phyloP scores from a whole-genome alignment of 2,329 filamentous ascomycete species.

The Lachnellula subtilissima region DNA sequence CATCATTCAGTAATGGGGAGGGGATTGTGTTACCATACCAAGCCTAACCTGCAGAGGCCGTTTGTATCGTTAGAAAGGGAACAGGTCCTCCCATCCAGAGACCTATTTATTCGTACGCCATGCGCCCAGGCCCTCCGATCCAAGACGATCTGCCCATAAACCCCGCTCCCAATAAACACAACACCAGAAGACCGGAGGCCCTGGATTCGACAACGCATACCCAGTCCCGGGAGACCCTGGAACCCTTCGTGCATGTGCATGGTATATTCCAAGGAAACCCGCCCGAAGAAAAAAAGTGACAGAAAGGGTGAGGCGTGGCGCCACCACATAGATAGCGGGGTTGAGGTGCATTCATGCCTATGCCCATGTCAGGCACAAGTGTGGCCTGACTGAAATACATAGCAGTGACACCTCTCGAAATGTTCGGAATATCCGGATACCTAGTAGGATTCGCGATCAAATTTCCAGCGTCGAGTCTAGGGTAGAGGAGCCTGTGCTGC shows the following conservation, averaged over 20 bases:
- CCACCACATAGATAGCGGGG: background rate
- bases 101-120: too few species aligned
- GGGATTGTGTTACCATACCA: background rate
- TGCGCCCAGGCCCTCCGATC: background rate
- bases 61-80: background rate
- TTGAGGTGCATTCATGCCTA: background rate
- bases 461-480: background rate
- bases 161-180: background rate
- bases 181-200: too few species aligned
- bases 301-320: background rate
- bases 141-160: background rate
- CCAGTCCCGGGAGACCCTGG: background rate
- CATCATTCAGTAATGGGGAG: background rate
- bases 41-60: background rate
- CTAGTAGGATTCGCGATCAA: background rate
- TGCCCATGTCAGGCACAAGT: background rate
- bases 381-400: background rate
- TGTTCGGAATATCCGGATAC: background rate
- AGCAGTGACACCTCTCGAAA: background rate
- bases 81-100: background rate
- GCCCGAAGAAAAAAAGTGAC: background rate
- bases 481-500: background rate
- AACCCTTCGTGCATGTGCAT: conserved; percentile 12
- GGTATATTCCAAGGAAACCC: conserved; percentile 1
- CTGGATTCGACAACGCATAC: too few species aligned